Evolutionary conservation across 129 eudicot species (phyloP).

Genomic region (Arctium lappa): DNA sequence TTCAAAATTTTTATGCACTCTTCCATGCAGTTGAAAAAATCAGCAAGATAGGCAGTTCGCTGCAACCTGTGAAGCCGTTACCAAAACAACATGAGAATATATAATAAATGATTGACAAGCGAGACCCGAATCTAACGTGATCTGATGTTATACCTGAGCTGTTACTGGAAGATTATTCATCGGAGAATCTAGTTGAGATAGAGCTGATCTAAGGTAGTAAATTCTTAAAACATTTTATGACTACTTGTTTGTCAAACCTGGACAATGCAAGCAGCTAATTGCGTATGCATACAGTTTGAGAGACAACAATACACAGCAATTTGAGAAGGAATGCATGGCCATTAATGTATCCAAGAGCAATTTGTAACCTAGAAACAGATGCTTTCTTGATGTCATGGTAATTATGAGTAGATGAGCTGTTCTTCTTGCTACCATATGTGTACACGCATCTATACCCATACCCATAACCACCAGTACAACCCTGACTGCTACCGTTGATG

Average conservation of each 20-base stretch:
- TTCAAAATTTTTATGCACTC: slow-evolving; percentile 37
- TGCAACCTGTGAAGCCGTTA: slow-evolving; percentile 46
- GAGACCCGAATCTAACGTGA: background rate
- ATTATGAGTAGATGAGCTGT: background rate
- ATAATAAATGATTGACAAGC: background rate
- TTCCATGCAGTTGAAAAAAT: slow-evolving; percentile 62
- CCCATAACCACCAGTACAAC: background rate
- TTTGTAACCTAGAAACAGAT: too few relatives aligned
- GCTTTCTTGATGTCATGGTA: background rate
- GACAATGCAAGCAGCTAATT: slow-evolving; percentile 2
- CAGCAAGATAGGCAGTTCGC: slow-evolving; percentile 56
- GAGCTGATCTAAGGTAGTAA: slow-evolving; percentile 37
- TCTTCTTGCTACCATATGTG: background rate
- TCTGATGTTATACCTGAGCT: slow-evolving; percentile 41
- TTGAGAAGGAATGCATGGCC: too few relatives aligned
- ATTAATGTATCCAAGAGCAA: too few relatives aligned
- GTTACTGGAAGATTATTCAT: slow-evolving; percentile 72
- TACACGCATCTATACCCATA: background rate
- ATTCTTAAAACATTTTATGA: slow-evolving; percentile 46
- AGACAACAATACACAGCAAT: too few relatives aligned
- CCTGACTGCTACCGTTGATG: background rate
- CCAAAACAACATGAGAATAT: background rate
- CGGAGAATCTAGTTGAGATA: slow-evolving; percentile 56
- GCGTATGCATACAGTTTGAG: background rate
- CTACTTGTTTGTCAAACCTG: slow-evolving; percentile 72